Conservation (phyloP, 208 protist genomes). For the Trypanosoma platydactyli region DNA sequence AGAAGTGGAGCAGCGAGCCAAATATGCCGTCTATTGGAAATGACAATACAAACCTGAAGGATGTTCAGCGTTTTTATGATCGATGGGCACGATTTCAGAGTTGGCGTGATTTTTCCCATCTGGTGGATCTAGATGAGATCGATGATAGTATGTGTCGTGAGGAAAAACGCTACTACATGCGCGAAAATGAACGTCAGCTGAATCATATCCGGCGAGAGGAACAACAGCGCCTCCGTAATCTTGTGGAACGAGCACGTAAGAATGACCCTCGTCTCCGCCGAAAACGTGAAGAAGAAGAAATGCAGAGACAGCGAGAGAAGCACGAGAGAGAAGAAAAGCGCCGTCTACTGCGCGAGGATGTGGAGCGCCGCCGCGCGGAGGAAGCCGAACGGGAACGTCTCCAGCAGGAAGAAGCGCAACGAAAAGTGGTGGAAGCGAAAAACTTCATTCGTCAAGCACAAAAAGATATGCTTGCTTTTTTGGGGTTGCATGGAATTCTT, state of each 20-base stretch:
- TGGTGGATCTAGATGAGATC: conserved; percentile 92
- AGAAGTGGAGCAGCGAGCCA: conserved; percentile 75
- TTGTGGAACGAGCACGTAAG: conserved; percentile 90
- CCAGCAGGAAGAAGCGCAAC: conserved; percentile 34
- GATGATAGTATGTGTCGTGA: conserved; percentile 93
- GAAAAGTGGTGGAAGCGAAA: conserved; percentile 37
- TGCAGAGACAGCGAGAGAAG: conserved; percentile 53
- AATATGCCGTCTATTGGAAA: conserved; percentile 78
- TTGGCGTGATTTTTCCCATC: conserved; percentile 95
- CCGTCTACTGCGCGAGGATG: conserved; percentile 56
- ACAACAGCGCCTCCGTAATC: conserved; percentile 78
- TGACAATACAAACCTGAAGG: conserved; percentile 54
- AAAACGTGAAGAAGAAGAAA: conserved; percentile 75
- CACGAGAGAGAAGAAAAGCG: conserved; percentile 78
- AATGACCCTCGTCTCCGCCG: conserved; percentile 93
- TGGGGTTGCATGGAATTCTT: conserved; percentile 48
- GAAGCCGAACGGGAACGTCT: conserved; percentile 36
- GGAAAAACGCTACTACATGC: conserved; percentile 96
- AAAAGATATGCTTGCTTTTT: conserved; percentile 43
- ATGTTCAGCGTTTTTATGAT: conserved; percentile 94
- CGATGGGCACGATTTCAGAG: conserved; percentile 94
- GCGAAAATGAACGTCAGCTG: conserved; percentile 94
- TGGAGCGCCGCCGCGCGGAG: conserved; percentile 50
- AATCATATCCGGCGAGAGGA: conserved; percentile 86
- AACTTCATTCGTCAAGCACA: conserved; percentile 58